Evolutionary conservation across 352 stramenopile genomes (phyloP), one percentile per base, ranked within the genome.

Genomic region (Elongisporangium senticosum): DNA sequence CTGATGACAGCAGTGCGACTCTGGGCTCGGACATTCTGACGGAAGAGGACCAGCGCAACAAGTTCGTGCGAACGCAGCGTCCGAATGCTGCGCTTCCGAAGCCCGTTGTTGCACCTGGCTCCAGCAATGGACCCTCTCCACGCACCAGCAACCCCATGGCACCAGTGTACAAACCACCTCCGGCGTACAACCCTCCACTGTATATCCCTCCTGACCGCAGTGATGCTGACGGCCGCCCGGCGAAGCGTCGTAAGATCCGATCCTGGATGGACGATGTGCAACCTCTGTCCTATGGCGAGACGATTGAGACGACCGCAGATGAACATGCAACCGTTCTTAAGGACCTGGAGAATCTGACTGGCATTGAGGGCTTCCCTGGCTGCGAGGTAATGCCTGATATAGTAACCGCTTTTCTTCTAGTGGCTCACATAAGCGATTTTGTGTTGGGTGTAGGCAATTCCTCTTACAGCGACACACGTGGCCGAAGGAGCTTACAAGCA

Each of bases 211-310:
- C 83, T 20, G 66, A 84, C 58, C 79, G 74, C 7, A 68, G 79
- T 40, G 75, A 87, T 3, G 62, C 75, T 21, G 79, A 67, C 59
- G 53, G 21, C 5, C 79, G 79, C 20, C 71, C 77, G 20, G 60
- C 82, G 0, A 95, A 95, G 65, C 81, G 83, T 26, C 83, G 86
- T 28, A 95, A 95, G 75, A 92, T 95, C 49, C 83, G 86, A 11
- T 89, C 86, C 49, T 95, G 86, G 86, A 71, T 89, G 58, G 86
- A 95, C 49, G 83, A 93, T 11, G 86, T 93, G 4, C 26, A 76
- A 10, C 77, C 82, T 21, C 62, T 95, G 6, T 55, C 69, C 33
- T 88, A 78, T 54, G 86, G 86, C 7, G 77, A 93, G 33, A 72
- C 67, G 21, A 33, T 95, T 49, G 61, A 78, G 39, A 43, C 69